Base-by-base conservation (phyloP, 2,329 filamentous ascomycete genomes). In the Chrysoporthe puriensis region DNA sequence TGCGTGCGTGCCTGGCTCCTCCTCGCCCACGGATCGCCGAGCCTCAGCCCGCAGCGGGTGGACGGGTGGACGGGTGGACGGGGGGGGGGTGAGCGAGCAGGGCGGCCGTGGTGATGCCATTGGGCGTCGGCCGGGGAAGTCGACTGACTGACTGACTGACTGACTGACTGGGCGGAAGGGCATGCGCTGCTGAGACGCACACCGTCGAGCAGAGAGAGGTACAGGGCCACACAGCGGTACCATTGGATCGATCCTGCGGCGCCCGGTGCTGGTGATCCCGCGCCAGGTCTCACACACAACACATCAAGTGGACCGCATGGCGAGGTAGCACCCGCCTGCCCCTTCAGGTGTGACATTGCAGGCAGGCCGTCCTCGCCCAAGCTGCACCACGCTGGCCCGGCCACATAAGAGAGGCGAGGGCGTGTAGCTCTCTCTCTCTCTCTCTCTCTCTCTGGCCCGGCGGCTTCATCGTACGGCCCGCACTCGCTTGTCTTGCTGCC, bases 321-420 rank as follows among this genome's bases (percentile, higher is more conserved):
- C 43, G 42, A n/a, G 26, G 59, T 48, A 48, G 26, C 59, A 61
- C 59, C 42, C 59, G 59, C 42, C 59, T 61, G 59, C 59, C 59
- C 43, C 34, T 61, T 48, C 59, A 61, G 59, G 42, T n/a, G 13
- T 48, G 59, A 61, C 59, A 46, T 36, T 48, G 59, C 59, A 34
- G 42, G 59, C 59, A 34, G 42, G 59, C 18, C 59, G 32, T 26
- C 21, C 42, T 8, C 26, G n/a, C 13, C 34, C 54, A 40, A 40
- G 32, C 54, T 16, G 54, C 54, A n/a, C 32, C 40, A 40, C 34
- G 18, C 5, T 57, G 34, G 52, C 54, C 54, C 2, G 16, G 32
- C 40, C 32, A 40, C 32, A 21, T 18, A 40, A 40, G 32, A 57
- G 52, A 57, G 54, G 34, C 54, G 36, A n/a, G 32, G 4, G 14